These are phyloP conservation scores for Diaporthe velutina DNA, from an alignment of 2,329 filamentous ascomycete species.

Conservation along the genomic window DNA sequence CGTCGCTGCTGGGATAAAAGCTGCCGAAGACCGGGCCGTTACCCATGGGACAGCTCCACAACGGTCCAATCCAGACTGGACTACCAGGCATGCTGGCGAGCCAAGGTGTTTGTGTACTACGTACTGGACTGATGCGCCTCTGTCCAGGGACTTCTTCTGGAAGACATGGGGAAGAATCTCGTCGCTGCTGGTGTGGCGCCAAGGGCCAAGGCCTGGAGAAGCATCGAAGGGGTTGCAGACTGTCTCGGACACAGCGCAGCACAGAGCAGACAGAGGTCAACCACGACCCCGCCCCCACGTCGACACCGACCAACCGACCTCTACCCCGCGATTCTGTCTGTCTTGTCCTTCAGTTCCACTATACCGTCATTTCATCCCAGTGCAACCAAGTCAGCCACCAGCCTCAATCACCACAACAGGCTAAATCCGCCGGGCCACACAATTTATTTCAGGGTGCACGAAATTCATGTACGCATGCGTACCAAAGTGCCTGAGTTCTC, in stretches of 20 bases:
- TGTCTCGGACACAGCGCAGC: background rate
- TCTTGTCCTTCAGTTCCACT: background rate
- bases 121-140: background rate
- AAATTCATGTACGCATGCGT: background rate
- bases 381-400: conserved; percentile 27
- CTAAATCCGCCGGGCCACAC: conserved; percentile 25
- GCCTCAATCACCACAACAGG: conserved; percentile 24
- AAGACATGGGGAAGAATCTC: conserved; percentile 10
- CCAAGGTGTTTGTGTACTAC: background rate
- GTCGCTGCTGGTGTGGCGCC: background rate
- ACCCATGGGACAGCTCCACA: conserved; percentile 28
- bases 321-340: conserved; percentile 17
- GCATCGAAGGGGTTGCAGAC: background rate
- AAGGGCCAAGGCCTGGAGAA: conserved; percentile 2
- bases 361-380: background rate
- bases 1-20: conserved; percentile 30
- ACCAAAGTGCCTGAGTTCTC: background rate
- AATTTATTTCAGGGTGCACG: background rate
- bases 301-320: conserved; percentile 1
- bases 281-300: conserved; percentile 24
- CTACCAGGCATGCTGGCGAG: background rate
- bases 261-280: background rate
- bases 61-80: background rate
- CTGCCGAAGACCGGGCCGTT: conserved; percentile 35
- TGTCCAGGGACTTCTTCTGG: conserved; percentile 1